These are phyloP conservation scores for Cocos nucifera DNA, from an alignment of 176 grass and related monocot genomes.

Conservation along the genomic window DNA sequence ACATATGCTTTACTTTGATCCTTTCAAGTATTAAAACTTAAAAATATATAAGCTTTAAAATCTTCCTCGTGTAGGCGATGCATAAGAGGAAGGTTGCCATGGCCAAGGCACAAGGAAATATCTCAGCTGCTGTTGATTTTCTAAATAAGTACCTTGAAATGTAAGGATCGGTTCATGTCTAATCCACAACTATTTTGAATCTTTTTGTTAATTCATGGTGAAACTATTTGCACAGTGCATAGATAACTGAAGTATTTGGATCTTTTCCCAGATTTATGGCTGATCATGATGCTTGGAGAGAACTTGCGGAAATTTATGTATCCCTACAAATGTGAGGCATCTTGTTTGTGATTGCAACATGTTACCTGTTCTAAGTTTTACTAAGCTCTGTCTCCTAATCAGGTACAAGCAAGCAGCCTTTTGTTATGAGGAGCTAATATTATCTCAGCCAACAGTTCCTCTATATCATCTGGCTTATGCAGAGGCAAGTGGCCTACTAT, in stretches of 20 bases:
- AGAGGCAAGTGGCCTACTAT: constrained; percentile 41
- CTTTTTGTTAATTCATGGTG: not conserved
- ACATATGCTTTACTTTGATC: too few relatives aligned
- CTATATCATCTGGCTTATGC: constrained; percentile 90
- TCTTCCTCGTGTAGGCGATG: constrained; percentile 39
- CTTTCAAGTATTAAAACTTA: too few relatives aligned
- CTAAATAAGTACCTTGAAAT: constrained; percentile 90
- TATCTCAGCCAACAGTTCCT: constrained; percentile 86
- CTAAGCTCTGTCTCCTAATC: constrained; percentile 9
- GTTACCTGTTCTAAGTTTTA: not conserved
- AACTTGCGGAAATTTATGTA: constrained; percentile 93
- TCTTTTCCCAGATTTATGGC: constrained; percentile 80
- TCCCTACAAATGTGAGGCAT: constrained; percentile 73
- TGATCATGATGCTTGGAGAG: constrained; percentile 99
- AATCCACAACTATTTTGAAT: not conserved
- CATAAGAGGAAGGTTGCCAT: constrained; percentile 97
- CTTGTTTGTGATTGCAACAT: constrained; percentile 15
- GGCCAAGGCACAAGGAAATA: constrained; percentile 84
- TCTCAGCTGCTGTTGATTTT: constrained; percentile 51
- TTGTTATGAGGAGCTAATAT: constrained; percentile 98
- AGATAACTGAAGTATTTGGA: constrained; percentile 13
- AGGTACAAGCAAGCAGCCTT: constrained; percentile 97
- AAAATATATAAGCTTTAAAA: too few relatives aligned
- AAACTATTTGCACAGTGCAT: not conserved
- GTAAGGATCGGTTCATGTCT: constrained; percentile 33